Evolutionary conservation across 2,329 filamentous ascomycete genomes (phyloP).

Genomic region (Botryosphaeria dothidea): DNA sequence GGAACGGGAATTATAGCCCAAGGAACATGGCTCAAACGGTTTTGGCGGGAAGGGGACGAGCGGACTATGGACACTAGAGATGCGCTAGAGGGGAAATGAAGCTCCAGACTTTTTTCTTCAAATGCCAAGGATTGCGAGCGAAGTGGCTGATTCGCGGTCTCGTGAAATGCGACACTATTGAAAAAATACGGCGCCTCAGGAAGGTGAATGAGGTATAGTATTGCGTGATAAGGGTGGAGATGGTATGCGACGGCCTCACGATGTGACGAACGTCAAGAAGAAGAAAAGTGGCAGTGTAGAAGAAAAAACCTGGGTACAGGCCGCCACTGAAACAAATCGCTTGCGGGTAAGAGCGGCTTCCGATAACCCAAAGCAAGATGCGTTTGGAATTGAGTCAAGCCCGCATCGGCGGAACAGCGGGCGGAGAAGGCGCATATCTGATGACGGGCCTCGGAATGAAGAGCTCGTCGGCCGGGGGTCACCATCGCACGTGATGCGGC

Average conservation of each 20-base stretch:
- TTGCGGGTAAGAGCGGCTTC: not conserved
- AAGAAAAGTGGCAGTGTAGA: not conserved
- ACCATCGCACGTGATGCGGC: not conserved
- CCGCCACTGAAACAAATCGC: conserved; percentile 4
- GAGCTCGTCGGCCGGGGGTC: not conserved
- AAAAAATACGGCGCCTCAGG: not conserved
- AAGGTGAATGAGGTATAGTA: not conserved
- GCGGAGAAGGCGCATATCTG: not conserved
- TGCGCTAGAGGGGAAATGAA: not conserved
- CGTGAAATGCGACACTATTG: conserved; percentile 1
- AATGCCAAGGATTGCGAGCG: conserved; percentile 1
- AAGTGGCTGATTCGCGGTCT: not conserved
- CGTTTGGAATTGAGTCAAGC: not conserved
- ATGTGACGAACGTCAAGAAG: not conserved
- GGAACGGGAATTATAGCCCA: not conserved
- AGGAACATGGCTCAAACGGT: not conserved
- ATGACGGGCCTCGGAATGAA: not conserved
- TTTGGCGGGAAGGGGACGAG: not conserved
- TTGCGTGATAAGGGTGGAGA: not conserved
- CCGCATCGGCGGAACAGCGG: not conserved
- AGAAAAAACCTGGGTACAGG: not conserved
- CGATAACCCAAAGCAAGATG: not conserved
- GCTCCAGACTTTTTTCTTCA: not conserved
- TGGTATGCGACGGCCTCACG: not conserved
- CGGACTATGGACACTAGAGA: not conserved